Evolutionary conservation across 768 basidiomycete genomes (phyloP).

Genomic region (Crepidotus variabilis): DNA sequence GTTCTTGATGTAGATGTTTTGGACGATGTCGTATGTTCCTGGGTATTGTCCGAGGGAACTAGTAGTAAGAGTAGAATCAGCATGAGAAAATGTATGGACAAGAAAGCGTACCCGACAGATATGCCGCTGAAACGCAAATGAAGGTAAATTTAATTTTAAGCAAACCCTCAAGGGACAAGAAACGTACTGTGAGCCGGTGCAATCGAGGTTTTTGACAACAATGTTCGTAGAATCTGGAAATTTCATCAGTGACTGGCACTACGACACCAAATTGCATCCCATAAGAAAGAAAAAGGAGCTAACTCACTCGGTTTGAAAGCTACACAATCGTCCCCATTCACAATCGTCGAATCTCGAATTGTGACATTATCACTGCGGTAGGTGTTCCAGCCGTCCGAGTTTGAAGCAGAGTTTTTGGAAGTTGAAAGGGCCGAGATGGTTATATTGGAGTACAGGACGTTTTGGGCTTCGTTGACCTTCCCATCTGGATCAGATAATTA

Average conservation of each 20-base stretch:
- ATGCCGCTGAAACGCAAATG: conserved; percentile 39
- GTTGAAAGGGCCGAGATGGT: conserved; percentile 44
- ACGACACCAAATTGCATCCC: too few relatives aligned
- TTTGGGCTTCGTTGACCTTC: conserved; percentile 45
- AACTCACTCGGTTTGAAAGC: conserved; percentile 49
- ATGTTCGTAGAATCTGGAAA: conserved; percentile 47
- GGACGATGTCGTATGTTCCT: conserved; percentile 54
- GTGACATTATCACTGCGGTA: conserved; percentile 51
- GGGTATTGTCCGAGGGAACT: conserved; percentile 58
- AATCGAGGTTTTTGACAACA: conserved; percentile 51
- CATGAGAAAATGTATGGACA: too few relatives aligned
- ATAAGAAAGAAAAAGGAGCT: neutral
- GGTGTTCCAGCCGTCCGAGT: conserved; percentile 65
- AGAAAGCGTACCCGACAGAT: conserved; percentile 36
- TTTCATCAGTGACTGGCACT: conserved; percentile 19
- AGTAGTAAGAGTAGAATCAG: neutral
- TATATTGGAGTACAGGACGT: conserved; percentile 44
- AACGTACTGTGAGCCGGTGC: conserved; percentile 54
- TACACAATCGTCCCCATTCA: conserved; percentile 59
- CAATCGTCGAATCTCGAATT: conserved; percentile 46
- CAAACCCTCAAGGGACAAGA: neutral
- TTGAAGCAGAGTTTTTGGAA: conserved; percentile 36
- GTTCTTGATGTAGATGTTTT: conserved; percentile 42
- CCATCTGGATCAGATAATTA: neutral
- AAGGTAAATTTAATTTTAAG: too few relatives aligned